phyloP scores from a whole-genome alignment of 768 basidiomycete species.

The Lentinula lateritia region DNA sequence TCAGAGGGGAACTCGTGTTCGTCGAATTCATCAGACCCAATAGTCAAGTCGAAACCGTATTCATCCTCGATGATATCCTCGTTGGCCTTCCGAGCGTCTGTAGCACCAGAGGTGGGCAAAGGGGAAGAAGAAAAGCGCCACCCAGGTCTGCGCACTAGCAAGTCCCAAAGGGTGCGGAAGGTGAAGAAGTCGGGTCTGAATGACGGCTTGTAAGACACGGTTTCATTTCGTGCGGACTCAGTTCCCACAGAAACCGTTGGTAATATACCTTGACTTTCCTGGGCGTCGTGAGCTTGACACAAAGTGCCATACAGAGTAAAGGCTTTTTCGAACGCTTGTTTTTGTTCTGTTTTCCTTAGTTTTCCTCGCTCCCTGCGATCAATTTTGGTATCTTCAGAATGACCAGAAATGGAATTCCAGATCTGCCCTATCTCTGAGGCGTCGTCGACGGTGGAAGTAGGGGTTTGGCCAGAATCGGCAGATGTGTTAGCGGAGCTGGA shows the following conservation, averaged over 20 bases:
- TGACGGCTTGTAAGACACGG: neutral
- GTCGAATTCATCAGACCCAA: neutral
- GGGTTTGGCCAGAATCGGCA: neutral
- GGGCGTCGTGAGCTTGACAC: neutral
- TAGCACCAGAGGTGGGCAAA: neutral
- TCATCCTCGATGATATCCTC: neutral
- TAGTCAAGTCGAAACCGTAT: neutral
- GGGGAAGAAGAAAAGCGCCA: neutral
- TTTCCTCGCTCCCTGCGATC: neutral
- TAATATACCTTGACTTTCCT: neutral
- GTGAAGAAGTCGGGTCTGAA: slow-evolving; percentile 1
- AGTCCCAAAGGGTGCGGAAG: neutral
- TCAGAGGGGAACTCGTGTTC: neutral
- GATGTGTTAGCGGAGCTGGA: neutral
- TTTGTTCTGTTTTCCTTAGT: neutral
- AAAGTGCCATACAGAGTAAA: neutral
- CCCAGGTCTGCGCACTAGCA: neutral
- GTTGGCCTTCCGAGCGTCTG: neutral
- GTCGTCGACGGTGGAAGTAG: neutral
- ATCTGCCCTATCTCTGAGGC: neutral
- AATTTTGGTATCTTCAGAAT: neutral
- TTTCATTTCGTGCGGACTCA: neutral
- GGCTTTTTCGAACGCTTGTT: neutral
- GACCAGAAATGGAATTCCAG: neutral
- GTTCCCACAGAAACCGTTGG: neutral